Base-by-base conservation (phyloP, 2,329 filamentous ascomycete genomes). In the Colletotrichum cuscutae region DNA sequence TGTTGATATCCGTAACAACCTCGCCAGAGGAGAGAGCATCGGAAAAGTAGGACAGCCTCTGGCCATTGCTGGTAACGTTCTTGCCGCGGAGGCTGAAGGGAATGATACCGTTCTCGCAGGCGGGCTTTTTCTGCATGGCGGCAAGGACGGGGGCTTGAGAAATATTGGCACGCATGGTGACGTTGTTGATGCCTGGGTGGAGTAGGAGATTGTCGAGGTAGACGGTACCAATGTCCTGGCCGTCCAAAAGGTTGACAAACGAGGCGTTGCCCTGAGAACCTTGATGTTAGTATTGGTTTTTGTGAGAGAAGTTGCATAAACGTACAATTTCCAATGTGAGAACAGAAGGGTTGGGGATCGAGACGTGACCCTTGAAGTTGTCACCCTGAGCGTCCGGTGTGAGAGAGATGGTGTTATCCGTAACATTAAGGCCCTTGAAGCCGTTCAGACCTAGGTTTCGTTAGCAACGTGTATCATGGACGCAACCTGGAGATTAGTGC, bases 241-340 rank as follows among this genome's bases (percentile, higher is more conserved):
- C 86, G 57, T 87, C 84, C 65, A 91, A 85, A 76, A 84, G 89
- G 78, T 90, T 90, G 80, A 85, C 82, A 81, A 93, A 92, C 32
- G 88, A 88, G 46, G 89, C 84, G 77, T 93, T 92, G 76, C 92
- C 92, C 85, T 91, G 32, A 15, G 59, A 26, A 52, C 9, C 15
- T 30, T 30, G n/a, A 54, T 26, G 64, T 74, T 4, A 75, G 68
- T 7, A 15, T 7, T 13, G 22, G 24, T 13, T 7, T 28, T 13
- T 8, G 22, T 24, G 5, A n/a, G 11, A 56, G 57, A 35, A 32
- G 24, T 12, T 42, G 22, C 9, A 42, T 60, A 19, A 37, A 84
- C 87, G 82, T 83, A 90, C 89, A 77, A 94, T 88, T 42, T 92
- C 87, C 65, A 94, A 85, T n/a, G 87, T 89, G 78, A 92, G 86